phyloP scores from a whole-genome alignment of 805 yeast species.

The Myxozyma mucilagina region DNA sequence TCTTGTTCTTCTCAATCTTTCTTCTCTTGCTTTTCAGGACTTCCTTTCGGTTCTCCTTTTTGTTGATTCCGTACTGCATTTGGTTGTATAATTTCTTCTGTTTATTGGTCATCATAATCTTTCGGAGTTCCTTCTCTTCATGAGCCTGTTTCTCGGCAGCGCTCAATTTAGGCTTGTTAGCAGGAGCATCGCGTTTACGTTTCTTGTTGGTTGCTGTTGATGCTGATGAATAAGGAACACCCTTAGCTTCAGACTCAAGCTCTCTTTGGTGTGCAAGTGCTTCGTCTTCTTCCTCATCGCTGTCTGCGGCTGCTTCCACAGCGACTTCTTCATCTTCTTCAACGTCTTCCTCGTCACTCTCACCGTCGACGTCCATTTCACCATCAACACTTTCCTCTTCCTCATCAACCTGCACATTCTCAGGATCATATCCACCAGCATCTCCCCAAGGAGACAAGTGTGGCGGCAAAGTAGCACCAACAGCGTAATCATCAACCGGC shows the following conservation, averaged over 20 bases:
- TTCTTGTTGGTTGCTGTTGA: slow-evolving; percentile 36
- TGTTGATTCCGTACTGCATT: slow-evolving; percentile 88
- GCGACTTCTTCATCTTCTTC: slow-evolving; percentile 29
- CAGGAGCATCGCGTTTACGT: slow-evolving; percentile 41
- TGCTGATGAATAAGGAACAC: slow-evolving; percentile 62
- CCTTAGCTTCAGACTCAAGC: slow-evolving; percentile 86
- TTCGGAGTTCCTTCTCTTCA: slow-evolving; percentile 87
- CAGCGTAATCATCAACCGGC: slow-evolving; percentile 80
- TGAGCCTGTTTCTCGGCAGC: slow-evolving; percentile 56
- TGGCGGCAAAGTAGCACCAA: slow-evolving; percentile 94
- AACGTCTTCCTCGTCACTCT: slow-evolving; percentile 50
- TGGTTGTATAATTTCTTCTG: slow-evolving; percentile 90
- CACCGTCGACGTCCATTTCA: slow-evolving; percentile 52
- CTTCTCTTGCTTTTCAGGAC: slow-evolving; percentile 58
- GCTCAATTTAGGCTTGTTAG: slow-evolving; percentile 17
- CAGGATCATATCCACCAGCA: slow-evolving; percentile 85
- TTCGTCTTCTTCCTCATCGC: slow-evolving; percentile 51
- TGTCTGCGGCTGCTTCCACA: slow-evolving; percentile 32
- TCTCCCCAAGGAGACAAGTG: slow-evolving; percentile 99
- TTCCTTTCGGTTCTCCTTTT: slow-evolving; percentile 76
- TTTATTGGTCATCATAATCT: slow-evolving; percentile 97
- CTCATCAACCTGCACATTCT: slow-evolving; percentile 56
- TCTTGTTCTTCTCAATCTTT: slow-evolving; percentile 15
- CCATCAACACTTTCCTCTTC: slow-evolving; percentile 54
- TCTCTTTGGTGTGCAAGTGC: slow-evolving; percentile 63